Base-by-base conservation (phyloP, 1,284 basidiomycete genomes). In the Rhodotorula sp. region DNA sequence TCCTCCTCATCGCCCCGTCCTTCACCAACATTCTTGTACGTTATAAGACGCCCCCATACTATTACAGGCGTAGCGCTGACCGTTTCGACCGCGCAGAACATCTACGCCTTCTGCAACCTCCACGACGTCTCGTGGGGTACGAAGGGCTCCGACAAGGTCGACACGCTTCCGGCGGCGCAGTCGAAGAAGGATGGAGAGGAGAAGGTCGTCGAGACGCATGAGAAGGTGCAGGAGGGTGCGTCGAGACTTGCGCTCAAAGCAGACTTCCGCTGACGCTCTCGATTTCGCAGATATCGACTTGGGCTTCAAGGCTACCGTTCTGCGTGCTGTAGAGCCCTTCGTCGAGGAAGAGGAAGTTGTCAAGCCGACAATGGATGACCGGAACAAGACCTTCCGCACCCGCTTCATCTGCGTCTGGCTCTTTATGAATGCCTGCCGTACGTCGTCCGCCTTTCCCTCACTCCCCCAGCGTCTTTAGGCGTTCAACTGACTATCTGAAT, bases 41-140 rank as follows among this genome's bases (percentile, higher is more conserved):
- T 94, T 30, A 24, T n/a, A 13, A 39, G 17, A 20, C 20, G 22
- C 19, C 24, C 8, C 11, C 15, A 7, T 19, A 15, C 32, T 2
- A 44, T 7, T 7, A 8, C 13, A 44, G 19, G 39, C 39, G 39
- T 4, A 13, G 39, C 13, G 39, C 39, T 44, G 39, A 44, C 13
- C 13, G 3, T 24, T n/a, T 20, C 10, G 20, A 15, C 20, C 11
- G 1, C 27, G 46, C 49, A 70, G 64, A 74, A 96, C 81, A 91
- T 95, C 46, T 97, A 96, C 78, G 92, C 93, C 0, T 98, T 97
- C 84, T 96, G 93, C 81, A 95, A 94, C 81, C 82, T 94, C 79
- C 91, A 93, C 80, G 91, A 93, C 81, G 92, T 92, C 2, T 78
- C 77, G 19, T 93, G 92, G 93, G 92, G 93, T 81, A 96, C 93